Percentiles rank a stretch among this genome's conserved stretches.
Conservation (phyloP, 176 grass and related monocot genomes). For the Oryza glaberrima region DNA sequence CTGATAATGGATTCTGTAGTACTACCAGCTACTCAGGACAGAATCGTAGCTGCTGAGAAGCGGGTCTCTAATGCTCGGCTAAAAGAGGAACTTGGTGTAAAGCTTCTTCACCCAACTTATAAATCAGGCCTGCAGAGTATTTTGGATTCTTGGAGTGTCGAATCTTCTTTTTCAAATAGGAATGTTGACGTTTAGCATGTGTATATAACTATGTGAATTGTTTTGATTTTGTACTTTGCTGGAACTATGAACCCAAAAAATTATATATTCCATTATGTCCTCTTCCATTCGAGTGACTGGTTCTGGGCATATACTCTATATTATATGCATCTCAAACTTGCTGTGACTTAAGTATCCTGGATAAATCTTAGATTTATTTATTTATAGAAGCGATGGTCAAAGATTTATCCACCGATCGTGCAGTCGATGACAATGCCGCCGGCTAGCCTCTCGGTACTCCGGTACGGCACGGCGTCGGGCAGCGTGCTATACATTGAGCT, state of each 20-base stretch:
- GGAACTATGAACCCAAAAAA: background rate
- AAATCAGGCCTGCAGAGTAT: slow-evolving; percentile 75
- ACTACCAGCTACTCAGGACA: background rate
- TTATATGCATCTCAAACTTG: too few species aligned
- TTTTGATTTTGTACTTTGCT: background rate
- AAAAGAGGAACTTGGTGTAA: slow-evolving; percentile 70
- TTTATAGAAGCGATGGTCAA: too few species aligned
- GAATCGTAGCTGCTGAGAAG: slow-evolving; percentile 56
- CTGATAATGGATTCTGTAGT: slow-evolving; percentile 34
- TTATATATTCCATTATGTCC: background rate
- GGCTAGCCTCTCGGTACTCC: too few species aligned
- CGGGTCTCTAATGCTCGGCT: slow-evolving; percentile 68
- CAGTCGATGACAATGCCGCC: too few species aligned
- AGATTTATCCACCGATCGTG: too few species aligned
- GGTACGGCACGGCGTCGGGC: too few species aligned
- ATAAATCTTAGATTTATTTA: too few species aligned
- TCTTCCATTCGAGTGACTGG: too few species aligned
- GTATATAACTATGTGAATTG: background rate
- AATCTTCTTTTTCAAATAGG: background rate
- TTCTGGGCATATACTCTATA: too few species aligned
- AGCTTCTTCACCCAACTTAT: slow-evolving; percentile 65
- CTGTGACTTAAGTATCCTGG: too few species aligned
- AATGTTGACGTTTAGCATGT: background rate
- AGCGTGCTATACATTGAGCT: too few species aligned
- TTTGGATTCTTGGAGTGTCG: slow-evolving; percentile 52